phyloP scores from a whole-genome alignment of 352 stramenopile genomes.

The Globisporangium spiculum region DNA sequence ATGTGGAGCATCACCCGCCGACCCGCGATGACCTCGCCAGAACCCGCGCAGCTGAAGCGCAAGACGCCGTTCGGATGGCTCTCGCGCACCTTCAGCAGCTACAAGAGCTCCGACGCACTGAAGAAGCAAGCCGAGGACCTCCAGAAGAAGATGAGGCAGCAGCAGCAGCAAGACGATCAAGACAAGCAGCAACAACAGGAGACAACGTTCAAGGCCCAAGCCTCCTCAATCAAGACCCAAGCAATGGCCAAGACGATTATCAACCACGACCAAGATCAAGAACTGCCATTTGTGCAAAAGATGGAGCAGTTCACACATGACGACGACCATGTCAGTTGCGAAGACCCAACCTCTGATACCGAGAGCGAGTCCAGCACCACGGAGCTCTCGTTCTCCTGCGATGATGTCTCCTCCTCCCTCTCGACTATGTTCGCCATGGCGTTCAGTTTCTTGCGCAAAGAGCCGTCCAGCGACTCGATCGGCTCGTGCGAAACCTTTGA shows the following conservation, averaged over 20 bases:
- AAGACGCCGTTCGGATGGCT: conserved; percentile 3
- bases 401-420: too few species aligned
- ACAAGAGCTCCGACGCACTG: background rate
- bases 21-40: background rate
- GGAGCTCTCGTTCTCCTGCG: background rate
- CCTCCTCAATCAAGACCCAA: background rate
- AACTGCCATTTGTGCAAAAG: background rate
- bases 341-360: background rate
- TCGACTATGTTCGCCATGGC: background rate
- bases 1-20: background rate
- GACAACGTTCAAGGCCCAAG: background rate
- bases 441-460: background rate
- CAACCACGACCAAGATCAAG: background rate
- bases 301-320: background rate
- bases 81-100: background rate
- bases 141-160: background rate
- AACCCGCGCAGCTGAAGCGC: background rate
- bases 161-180: background rate
- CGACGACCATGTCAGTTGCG: background rate
- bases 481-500: background rate
- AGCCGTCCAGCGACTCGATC: background rate
- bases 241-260: background rate
- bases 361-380: conserved; percentile 4
- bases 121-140: background rate
- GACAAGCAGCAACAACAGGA: background rate